These are phyloP conservation scores for Teratosphaeria gauchensis DNA, from an alignment of 2,329 filamentous ascomycete species.

Conservation along the genomic window DNA sequence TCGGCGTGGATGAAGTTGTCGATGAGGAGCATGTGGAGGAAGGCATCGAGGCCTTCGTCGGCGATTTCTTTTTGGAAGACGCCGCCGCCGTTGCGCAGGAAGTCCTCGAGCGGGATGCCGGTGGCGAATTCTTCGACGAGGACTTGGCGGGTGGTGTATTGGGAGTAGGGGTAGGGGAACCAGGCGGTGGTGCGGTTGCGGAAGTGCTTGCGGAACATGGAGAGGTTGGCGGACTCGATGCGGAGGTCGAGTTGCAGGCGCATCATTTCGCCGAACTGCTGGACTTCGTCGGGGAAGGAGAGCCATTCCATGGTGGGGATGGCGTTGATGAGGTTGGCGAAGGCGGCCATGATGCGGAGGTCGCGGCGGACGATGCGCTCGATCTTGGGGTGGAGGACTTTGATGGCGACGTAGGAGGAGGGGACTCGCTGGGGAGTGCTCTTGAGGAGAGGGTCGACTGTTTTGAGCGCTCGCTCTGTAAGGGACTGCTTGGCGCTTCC, in stretches of 20 bases:
- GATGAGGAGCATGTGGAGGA: constrained; percentile 89
- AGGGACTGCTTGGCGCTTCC: constrained; percentile 47
- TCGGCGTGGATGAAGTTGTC: constrained; percentile 98
- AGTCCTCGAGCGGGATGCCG: constrained; percentile 82
- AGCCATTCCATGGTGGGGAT: constrained; percentile 97
- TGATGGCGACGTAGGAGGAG: constrained; percentile 87
- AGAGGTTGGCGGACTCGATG: constrained; percentile 86
- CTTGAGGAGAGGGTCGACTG: constrained; percentile 79
- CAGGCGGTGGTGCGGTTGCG: constrained; percentile 81
- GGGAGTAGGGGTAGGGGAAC: constrained; percentile 89
- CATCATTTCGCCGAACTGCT: constrained; percentile 98
- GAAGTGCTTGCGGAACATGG: constrained; percentile 83
- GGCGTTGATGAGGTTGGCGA: constrained; percentile 71
- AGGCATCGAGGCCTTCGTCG: constrained; percentile 88
- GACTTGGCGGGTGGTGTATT: constrained; percentile 86
- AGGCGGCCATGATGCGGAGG: constrained; percentile 86
- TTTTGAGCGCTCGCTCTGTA: constrained; percentile 62
- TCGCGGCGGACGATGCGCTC: constrained; percentile 86
- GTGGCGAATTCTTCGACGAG: constrained; percentile 93
- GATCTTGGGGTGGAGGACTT: constrained; percentile 86
- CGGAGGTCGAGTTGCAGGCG: constrained; percentile 88
- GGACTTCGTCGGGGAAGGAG: constrained; percentile 86
- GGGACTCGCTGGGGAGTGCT: constrained; percentile 76
- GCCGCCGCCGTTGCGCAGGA: constrained; percentile 83
- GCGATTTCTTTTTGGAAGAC: constrained; percentile 91